These are phyloP conservation scores for Apiospora sp. DNA, from an alignment of 2,329 filamentous ascomycete genomes.

Conservation along the genomic window DNA sequence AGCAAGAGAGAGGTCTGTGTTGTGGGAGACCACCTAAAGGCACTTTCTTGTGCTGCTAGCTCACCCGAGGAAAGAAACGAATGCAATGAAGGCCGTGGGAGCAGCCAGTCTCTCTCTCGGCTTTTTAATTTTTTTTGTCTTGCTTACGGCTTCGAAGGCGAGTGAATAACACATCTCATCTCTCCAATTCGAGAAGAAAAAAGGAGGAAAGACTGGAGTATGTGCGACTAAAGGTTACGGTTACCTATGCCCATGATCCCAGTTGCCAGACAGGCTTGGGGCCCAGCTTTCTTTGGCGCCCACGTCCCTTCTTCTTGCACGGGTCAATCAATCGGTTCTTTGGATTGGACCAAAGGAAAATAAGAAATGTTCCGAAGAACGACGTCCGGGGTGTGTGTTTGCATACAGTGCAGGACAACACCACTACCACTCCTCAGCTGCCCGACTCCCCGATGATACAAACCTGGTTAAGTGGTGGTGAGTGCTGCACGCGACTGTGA, in stretches of 20 bases:
- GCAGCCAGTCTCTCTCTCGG: conserved; percentile 6
- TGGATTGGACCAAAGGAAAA: conserved; percentile 11
- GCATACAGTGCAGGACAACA: not conserved
- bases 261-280: not conserved
- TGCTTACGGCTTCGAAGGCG: not conserved
- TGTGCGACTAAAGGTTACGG: not conserved
- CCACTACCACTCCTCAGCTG: not conserved
- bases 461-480: not conserved
- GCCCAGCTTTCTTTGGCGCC: conserved; percentile 12
- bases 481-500: not conserved
- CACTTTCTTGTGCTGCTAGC: not conserved
- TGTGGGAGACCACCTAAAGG: not conserved
- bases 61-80: not conserved
- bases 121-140: not conserved
- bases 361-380: conserved; percentile 23
- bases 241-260: not conserved
- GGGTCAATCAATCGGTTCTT: conserved; percentile 1
- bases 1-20: conserved; percentile 17
- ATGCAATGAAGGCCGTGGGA: not conserved
- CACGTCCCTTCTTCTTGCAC: not conserved
- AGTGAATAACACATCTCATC: not conserved
- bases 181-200: not conserved
- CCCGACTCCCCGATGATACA: not conserved
- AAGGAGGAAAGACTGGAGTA: conserved; percentile 15
- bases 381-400: conserved; percentile 1